A percentile compares a stretch with the other conserved stretches of the same genome.
phyloP scores from a whole-genome alignment of 2,329 filamentous ascomycete species.

The Cadophora malorum region DNA sequence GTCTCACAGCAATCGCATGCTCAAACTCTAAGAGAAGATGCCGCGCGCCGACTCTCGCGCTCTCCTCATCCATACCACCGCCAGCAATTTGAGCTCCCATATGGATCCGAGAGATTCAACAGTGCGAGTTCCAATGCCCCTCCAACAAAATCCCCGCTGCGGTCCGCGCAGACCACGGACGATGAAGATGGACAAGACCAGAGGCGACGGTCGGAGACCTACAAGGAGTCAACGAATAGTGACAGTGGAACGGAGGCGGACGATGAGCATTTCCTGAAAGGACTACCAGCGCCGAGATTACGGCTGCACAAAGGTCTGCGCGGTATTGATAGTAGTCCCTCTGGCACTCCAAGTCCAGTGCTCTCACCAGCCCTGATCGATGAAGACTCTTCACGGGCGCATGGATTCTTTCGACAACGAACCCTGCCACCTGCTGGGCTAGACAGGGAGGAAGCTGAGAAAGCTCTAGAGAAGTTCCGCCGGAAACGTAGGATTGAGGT shows the following conservation, averaged over 20 bases:
- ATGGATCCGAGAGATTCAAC: constrained; percentile 52
- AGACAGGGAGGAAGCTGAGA: constrained; percentile 35
- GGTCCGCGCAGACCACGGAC: constrained; percentile 41
- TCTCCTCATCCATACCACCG: constrained; percentile 74
- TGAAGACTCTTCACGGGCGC: constrained; percentile 41
- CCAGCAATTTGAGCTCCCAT: constrained; percentile 61
- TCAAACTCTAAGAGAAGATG: constrained; percentile 37
- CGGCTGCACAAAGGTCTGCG: constrained; percentile 80
- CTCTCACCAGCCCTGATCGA: constrained; percentile 56
- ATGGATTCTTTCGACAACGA: constrained; percentile 26
- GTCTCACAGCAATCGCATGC: constrained; percentile 33
- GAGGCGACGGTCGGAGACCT: constrained; percentile 33
- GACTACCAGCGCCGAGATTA: constrained; percentile 79
- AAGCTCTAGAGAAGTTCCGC: constrained; percentile 47
- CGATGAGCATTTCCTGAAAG: constrained; percentile 88
- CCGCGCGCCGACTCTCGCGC: constrained; percentile 48
- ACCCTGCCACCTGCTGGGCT: constrained; percentile 12
- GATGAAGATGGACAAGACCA: constrained; percentile 43
- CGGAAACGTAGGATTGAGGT: constrained; percentile 55
- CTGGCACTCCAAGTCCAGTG: constrained; percentile 61
- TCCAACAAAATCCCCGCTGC: constrained; percentile 37
- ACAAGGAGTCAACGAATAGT: constrained; percentile 62
- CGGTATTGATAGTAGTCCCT: constrained; percentile 61
- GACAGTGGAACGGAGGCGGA: constrained; percentile 96
- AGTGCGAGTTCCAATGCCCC: constrained; percentile 29